Conservation (phyloP, 1,139 yeast genomes). For the Yarrowia galli region DNA sequence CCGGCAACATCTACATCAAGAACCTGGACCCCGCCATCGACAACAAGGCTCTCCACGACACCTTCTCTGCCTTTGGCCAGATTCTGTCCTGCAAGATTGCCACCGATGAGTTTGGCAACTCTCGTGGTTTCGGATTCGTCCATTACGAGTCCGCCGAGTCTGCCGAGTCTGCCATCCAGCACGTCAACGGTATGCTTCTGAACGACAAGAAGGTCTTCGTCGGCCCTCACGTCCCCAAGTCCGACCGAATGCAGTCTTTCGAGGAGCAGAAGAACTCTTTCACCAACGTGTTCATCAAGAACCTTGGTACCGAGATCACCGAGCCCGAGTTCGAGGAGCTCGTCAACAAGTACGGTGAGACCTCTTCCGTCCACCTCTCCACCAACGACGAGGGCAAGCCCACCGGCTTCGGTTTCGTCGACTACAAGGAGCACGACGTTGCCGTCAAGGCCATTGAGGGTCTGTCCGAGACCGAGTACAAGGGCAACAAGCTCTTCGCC, state of each 20-base stretch:
- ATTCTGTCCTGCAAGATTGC: slow-evolving; percentile 98
- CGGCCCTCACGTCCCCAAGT: slow-evolving; percentile 91
- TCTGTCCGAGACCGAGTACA: slow-evolving; percentile 85
- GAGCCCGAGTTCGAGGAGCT: slow-evolving; percentile 72
- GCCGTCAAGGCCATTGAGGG: slow-evolving; percentile 93
- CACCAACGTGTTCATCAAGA: slow-evolving; percentile 95
- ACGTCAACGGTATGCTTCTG: slow-evolving; percentile 97
- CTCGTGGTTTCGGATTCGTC: slow-evolving; percentile 97
- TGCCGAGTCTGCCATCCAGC: slow-evolving; percentile 94
- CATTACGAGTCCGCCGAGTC: slow-evolving; percentile 95
- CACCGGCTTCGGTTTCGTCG: slow-evolving; percentile 95
- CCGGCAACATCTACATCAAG: slow-evolving; percentile 97
- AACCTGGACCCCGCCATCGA: slow-evolving; percentile 98
- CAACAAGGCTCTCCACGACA: slow-evolving; percentile 98
- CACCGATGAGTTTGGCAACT: slow-evolving; percentile 87
- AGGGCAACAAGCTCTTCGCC: slow-evolving; percentile 87
- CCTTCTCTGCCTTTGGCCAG: slow-evolving; percentile 96
- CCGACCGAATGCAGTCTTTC: slow-evolving; percentile 94
- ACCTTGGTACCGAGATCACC: slow-evolving; percentile 77
- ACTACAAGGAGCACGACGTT: slow-evolving; percentile 83
- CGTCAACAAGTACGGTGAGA: slow-evolving; percentile 76
- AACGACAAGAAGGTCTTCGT: slow-evolving; percentile 97
- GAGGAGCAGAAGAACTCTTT: slow-evolving; percentile 91
- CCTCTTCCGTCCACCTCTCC: slow-evolving; percentile 86
- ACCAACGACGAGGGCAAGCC: slow-evolving; percentile 88